Evolutionary conservation across 1,284 basidiomycete genomes (phyloP), one percentile per base, ranked within the genome.

Genomic region (Cystobasidium sp.): DNA sequence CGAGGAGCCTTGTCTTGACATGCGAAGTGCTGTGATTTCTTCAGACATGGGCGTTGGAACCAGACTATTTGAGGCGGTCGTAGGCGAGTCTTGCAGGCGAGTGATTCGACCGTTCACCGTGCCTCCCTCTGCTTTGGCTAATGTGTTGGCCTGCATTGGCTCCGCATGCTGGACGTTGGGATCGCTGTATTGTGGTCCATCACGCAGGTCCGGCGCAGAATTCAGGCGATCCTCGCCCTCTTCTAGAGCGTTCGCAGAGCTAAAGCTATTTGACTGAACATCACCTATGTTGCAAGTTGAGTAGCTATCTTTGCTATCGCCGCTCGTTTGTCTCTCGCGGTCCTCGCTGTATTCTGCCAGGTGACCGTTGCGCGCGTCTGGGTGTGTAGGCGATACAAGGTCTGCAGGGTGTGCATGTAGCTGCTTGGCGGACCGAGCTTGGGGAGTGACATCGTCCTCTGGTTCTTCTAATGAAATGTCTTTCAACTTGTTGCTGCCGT

Each of bases 211-310:
- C 24, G 61, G 47, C 6, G 61, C 7, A 41, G 20, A 47, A 6
- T 41, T 20, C 7, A 49, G 18, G 3, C 53, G 43, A 22, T 51
- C 69, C 6, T 71, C 61, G 14, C 69, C 69, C 14, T 63, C 69
- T 22, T 71, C 69, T 6, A 71, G 37, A 22, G 69, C 69, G 24
- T 71, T 62, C 20, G 69, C 69, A 37, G 69, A 62, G 43, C 69
- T 71, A 12, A 56, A 47, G 44, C 31, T 49, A 18, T 37, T 52
- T 5, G 69, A 63, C 2, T 49, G 59, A 7, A 51, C 22, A 22
- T 24, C 49, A 16, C 47, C 59, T 31, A 51, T 63, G 49, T 43
- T 52, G 51, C 59, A 62, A 16, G 20, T 62, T n/a, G 18, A 55
- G 14, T 59, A 69, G 55, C 68, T 69, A 18, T 58, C 55, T 49